These are phyloP conservation scores for Cymbopogon flexuosus DNA, from an alignment of 202 grass and related monocot species.

Conservation along the genomic window DNA sequence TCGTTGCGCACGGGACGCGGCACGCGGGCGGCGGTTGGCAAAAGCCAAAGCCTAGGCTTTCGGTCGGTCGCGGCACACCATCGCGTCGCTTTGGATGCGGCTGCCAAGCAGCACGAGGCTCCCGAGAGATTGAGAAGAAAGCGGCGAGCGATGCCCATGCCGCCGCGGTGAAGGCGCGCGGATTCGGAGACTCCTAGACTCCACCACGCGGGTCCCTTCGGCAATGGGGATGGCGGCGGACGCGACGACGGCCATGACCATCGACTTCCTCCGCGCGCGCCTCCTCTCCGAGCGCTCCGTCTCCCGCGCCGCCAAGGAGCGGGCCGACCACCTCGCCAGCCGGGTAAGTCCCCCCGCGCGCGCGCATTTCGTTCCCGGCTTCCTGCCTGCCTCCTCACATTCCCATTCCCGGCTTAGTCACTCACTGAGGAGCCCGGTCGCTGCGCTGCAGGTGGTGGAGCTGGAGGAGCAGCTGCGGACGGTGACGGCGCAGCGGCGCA, in stretches of 20 bases:
- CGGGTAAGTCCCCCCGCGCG: slow-evolving; percentile 22
- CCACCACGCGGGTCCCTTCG: background rate
- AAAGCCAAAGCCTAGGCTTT: background rate
- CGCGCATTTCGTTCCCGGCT: background rate
- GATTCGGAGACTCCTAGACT: background rate
- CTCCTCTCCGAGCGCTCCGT: slow-evolving; percentile 90
- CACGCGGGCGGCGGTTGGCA: background rate
- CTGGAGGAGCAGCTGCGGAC: slow-evolving; percentile 84
- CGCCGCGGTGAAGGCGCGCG: background rate
- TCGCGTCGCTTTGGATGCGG: background rate
- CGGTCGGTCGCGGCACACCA: background rate
- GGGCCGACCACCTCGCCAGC: slow-evolving; percentile 63
- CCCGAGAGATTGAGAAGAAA: background rate
- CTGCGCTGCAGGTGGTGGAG: slow-evolving; percentile 42
- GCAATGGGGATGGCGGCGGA: slow-evolving; percentile 33
- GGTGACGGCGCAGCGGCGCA: slow-evolving; percentile 63
- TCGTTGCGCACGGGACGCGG: background rate
- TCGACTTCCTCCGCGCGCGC: slow-evolving; percentile 90
- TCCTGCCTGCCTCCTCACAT: background rate
- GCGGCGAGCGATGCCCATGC: background rate
- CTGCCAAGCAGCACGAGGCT: background rate
- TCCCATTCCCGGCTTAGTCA: background rate
- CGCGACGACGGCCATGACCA: slow-evolving; percentile 79
- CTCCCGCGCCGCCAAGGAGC: slow-evolving; percentile 82
- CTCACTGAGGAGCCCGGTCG: background rate